Percentiles rank a stretch among this genome's conserved stretches.
Evolutionary conservation across 163 green algal species (phyloP).

Genomic region (Chlorella variabilis): DNA sequence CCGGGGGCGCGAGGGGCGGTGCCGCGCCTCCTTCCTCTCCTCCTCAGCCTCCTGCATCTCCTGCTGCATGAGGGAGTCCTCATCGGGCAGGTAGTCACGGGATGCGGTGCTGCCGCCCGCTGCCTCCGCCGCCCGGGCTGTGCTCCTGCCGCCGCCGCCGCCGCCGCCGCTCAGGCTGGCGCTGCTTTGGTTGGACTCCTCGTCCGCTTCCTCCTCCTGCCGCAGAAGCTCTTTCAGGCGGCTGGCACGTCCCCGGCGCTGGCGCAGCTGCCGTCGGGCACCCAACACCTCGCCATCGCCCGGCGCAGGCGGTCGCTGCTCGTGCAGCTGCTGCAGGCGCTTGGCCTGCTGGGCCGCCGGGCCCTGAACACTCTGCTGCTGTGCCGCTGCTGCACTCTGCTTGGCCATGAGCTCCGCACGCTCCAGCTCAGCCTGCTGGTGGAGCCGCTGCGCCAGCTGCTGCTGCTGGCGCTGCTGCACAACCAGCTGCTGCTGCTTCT

Average conservation of each 20-base stretch:
- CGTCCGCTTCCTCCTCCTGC: not conserved
- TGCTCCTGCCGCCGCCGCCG: not conserved
- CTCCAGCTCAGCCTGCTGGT: constrained; percentile 1
- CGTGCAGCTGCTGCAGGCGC: no score
- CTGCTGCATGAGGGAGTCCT: not conserved
- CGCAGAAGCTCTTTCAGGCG: not conserved
- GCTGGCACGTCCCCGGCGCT: not conserved
- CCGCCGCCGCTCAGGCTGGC: not conserved
- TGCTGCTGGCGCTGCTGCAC: constrained; percentile 10
- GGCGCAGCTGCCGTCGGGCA: not conserved
- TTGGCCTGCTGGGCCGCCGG: no score
- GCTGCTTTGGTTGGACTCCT: not conserved
- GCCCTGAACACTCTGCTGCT: not conserved
- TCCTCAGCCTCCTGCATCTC: not conserved
- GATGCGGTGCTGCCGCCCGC: not conserved
- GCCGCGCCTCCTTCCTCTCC: not conserved
- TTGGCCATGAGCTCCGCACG: not conserved
- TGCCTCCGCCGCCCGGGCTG: not conserved
- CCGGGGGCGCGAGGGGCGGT: not conserved
- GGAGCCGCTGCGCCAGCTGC: not conserved
- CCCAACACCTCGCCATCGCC: not conserved
- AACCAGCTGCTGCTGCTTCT: constrained; percentile 21
- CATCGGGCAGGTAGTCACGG: constrained; percentile 4
- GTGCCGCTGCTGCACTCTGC: not conserved
- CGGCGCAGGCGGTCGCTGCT: not conserved